Conservation (phyloP, 441 rosid species). For the Macaranga tanarius region DNA sequence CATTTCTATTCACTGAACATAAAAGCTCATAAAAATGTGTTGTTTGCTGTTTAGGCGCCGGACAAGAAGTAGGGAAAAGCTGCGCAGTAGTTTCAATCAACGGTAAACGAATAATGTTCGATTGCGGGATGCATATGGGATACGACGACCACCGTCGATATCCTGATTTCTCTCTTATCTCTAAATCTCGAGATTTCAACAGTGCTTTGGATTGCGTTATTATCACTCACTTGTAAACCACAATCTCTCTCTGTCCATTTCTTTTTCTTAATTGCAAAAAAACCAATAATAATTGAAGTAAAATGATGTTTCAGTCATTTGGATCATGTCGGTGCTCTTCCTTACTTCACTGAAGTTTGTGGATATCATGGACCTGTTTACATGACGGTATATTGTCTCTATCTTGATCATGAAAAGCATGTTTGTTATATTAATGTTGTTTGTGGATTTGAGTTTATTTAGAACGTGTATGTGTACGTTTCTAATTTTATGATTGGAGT, state of each 20-base stretch:
- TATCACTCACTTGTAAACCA: conserved; percentile 78
- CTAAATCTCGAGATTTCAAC: conserved; percentile 57
- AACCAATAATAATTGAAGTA: background rate
- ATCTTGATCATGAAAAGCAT: conserved; percentile 45
- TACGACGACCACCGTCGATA: conserved; percentile 71
- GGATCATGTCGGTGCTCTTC: conserved; percentile 97
- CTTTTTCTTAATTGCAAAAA: background rate
- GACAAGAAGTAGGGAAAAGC: conserved; percentile 97
- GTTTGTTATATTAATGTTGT: conserved; percentile 8
- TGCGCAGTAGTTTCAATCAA: conserved; percentile 82
- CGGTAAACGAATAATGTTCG: conserved; percentile 87
- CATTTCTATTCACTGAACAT: no score
- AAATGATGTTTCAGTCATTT: conserved; percentile 51
- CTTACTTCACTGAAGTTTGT: conserved; percentile 93
- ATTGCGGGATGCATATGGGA: conserved; percentile 99
- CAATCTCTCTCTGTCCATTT: background rate
- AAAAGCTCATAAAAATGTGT: no score
- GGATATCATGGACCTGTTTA: conserved; percentile 83
- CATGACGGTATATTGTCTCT: conserved; percentile 70
- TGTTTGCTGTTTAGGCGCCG: conserved; percentile 56
- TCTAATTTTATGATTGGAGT: background rate
- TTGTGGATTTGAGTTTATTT: background rate
- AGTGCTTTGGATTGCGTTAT: conserved; percentile 59
- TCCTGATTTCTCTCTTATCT: conserved; percentile 79
- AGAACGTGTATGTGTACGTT: background rate